Base-by-base conservation (phyloP, 2,329 filamentous ascomycete species). In the Phialophora tarda region DNA sequence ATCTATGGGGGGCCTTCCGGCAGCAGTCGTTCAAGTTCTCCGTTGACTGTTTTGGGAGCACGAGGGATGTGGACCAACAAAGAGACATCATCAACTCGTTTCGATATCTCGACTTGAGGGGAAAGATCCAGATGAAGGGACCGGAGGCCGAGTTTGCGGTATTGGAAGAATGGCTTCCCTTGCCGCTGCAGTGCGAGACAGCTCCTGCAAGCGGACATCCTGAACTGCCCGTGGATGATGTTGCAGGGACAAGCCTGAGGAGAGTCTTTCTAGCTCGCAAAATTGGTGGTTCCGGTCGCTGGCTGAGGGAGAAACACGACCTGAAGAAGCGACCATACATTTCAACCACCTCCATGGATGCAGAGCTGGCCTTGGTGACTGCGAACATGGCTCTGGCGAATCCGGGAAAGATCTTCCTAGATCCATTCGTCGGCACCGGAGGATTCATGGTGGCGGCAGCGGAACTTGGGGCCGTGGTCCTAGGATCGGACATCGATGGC, bases 311-410 rank as follows among this genome's bases (percentile, higher is more conserved):
- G 41, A 90, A 85, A 26, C 96, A 93, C 74, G 93, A 97, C 76
- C 84, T 99, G 24, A 99, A 99, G 83, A 97, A 96, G 79, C 84
- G 95, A 30, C 85, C 86, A 47, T 99, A 99, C 76, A 98, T 99
- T 73, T 92, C 91, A 72, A 98, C 94, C 0, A 99, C 95, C 0
- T 95, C 91, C 54, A 98, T 99, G 95, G 95, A 99, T 76, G 91
- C 94, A 0, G 95, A 98, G 77, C 84, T 99, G 51, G 91, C 93
- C 12, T 84, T 99, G 0, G 82, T 99, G 24, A 97, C 93, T 0
- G 95, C 94, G 1, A 99, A 98, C 75, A 88, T 99, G 72, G 91
- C 92, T 0, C 86, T 91, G 14, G 93, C 93, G 0, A 89, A 82
- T 0, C 91, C 93, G 0, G 94, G 92, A 0, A 96, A 91, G 75